A percentile compares a stretch with the other conserved stretches of the same genome.
phyloP scores from a whole-genome alignment of 1,284 basidiomycete species.

The Peniophora sp. region DNA sequence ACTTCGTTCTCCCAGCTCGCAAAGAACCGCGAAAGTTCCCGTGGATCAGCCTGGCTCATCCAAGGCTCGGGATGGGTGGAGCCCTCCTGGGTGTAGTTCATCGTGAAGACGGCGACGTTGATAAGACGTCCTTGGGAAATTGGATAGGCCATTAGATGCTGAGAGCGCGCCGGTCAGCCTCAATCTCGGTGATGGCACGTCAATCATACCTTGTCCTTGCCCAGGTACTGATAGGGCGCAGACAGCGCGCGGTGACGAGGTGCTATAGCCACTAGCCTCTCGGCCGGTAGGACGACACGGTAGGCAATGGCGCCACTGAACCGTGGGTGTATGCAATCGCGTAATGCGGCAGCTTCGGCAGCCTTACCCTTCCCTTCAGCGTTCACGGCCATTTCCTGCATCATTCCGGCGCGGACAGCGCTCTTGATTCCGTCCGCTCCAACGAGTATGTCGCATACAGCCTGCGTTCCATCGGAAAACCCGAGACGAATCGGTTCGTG shows the following conservation, averaged over 20 bases:
- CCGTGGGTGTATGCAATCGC: conserved; percentile 18
- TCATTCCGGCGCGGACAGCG: conserved; percentile 16
- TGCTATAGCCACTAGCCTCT: conserved; percentile 19
- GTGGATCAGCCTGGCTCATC: conserved; percentile 21
- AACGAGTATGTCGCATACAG: conserved; percentile 35
- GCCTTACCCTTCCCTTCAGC: conserved; percentile 10
- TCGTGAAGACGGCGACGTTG: conserved; percentile 32
- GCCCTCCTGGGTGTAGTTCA: conserved; percentile 26
- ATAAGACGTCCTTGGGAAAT: conserved; percentile 30
- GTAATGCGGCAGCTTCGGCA: conserved; percentile 11
- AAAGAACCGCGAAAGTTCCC: conserved; percentile 21
- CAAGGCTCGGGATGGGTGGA: conserved; percentile 25
- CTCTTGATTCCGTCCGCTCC: conserved; percentile 39
- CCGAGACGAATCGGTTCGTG: conserved; percentile 23
- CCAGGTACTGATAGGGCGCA: conserved; percentile 30
- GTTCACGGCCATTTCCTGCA: conserved; percentile 14
- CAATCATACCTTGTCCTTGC: conserved; percentile 27
- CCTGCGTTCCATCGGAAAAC: conserved; percentile 33
- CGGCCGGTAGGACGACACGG: conserved; percentile 28
- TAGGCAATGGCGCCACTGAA: conserved; percentile 34
- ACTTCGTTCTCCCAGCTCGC: conserved; percentile 34
- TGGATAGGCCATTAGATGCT: conserved; percentile 38
- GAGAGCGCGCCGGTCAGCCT: not conserved
- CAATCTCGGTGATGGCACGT: not conserved
- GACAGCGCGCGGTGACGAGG: conserved; percentile 25